phyloP scores from a whole-genome alignment of 2,329 filamentous ascomycete species.

The Ophiostoma fasciatum region DNA sequence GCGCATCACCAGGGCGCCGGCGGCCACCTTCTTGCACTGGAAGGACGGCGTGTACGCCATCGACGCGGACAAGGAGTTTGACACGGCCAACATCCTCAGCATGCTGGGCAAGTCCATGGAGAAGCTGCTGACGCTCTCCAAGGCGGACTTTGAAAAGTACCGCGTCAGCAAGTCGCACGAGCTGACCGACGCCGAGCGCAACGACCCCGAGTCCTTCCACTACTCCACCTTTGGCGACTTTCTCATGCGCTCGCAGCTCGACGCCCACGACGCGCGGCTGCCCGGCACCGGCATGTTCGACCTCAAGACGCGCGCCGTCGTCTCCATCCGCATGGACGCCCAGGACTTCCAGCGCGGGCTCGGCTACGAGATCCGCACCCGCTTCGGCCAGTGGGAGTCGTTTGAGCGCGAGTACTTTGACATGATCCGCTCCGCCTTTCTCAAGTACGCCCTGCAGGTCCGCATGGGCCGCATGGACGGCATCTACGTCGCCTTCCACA shows the following conservation, averaged over 20 bases:
- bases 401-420: conserved; percentile 94
- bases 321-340: conserved; percentile 82
- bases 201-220: conserved; percentile 66
- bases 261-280: conserved; percentile 72
- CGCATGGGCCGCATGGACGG: conserved; percentile 98
- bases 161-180: conserved; percentile 51
- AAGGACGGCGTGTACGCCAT: conserved; percentile 84
- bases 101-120: conserved; percentile 95
- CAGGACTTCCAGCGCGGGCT: conserved; percentile 54
- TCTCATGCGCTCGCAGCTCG: conserved; percentile 86
- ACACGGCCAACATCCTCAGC: conserved; percentile 71
- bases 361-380: conserved; percentile 72
- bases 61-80: conserved; percentile 87
- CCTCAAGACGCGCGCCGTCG: conserved; percentile 83
- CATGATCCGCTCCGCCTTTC: conserved; percentile 85
- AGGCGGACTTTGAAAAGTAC: conserved; percentile 74
- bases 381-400: conserved; percentile 70
- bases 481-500: conserved; percentile 94
- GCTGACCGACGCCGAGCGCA: conserved; percentile 56
- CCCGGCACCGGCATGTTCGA: conserved; percentile 93
- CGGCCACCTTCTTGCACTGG: conserved; percentile 68
- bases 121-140: conserved; percentile 75
- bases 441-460: conserved; percentile 94
- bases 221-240: conserved; percentile 80
- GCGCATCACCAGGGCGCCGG: conserved; percentile 53